phyloP scores from a whole-genome alignment of 2,329 filamentous ascomycete genomes.

The Fusarium irregulare region DNA sequence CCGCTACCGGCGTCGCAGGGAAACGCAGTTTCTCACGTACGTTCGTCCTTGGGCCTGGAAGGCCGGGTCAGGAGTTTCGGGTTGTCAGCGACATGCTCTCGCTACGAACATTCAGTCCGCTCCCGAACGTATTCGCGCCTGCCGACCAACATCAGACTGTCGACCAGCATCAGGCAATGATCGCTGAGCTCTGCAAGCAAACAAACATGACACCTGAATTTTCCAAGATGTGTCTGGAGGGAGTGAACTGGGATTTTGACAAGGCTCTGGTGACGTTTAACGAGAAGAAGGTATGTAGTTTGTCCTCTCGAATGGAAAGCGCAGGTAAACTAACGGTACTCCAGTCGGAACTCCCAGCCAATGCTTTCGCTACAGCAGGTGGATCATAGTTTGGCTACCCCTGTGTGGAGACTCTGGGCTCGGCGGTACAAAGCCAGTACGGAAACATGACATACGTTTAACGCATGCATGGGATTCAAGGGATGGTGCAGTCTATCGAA shows the following conservation, averaged over 20 bases:
- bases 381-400: slow-evolving; percentile 27
- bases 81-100: slow-evolving; percentile 84
- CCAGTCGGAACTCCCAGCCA: slow-evolving; percentile 59
- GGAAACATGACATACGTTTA: slow-evolving; percentile 12
- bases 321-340: slow-evolving; percentile 22
- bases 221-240: slow-evolving; percentile 81
- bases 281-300: slow-evolving; percentile 72
- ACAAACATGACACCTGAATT: slow-evolving; percentile 85
- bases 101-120: slow-evolving; percentile 71
- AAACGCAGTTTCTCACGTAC: slow-evolving; percentile 85
- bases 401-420: background rate
- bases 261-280: slow-evolving; percentile 80
- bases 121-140: slow-evolving; percentile 57
- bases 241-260: slow-evolving; percentile 83
- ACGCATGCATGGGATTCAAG: background rate
- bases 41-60: slow-evolving; percentile 81
- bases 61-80: slow-evolving; percentile 71
- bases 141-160: slow-evolving; percentile 67
- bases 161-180: slow-evolving; percentile 72
- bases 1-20: slow-evolving; percentile 64
- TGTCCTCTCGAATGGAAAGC: background rate
- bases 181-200: slow-evolving; percentile 78
- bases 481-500: slow-evolving; percentile 1
- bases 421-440: background rate
- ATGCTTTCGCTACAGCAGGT: slow-evolving; percentile 56